Evolutionary conservation across 2,329 filamentous ascomycete genomes (phyloP).

Genomic region (Aureobasidium sp.): DNA sequence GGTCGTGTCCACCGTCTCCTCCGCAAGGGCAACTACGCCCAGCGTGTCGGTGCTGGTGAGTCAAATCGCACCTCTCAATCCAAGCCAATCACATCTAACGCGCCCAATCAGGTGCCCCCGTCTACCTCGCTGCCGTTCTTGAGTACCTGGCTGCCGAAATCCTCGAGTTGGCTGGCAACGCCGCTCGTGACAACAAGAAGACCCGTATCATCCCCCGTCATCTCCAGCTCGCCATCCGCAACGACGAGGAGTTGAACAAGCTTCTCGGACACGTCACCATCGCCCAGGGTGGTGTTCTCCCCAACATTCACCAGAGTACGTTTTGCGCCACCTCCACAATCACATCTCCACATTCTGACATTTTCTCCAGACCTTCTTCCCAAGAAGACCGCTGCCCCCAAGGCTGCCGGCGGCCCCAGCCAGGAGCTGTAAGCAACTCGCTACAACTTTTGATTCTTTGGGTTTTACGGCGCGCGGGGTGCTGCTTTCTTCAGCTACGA

Average conservation of each 20-base stretch:
- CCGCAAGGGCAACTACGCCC: slow-evolving; percentile 98
- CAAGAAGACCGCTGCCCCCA: slow-evolving; percentile 71
- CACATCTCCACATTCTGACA: slow-evolving; percentile 24
- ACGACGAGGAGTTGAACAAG: slow-evolving; percentile 99
- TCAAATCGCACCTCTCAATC: slow-evolving; percentile 17
- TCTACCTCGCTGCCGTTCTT: slow-evolving; percentile 94
- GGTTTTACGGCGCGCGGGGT: slow-evolving; percentile 16
- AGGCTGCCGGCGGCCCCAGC: slow-evolving; percentile 69
- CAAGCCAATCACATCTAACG: slow-evolving; percentile 20
- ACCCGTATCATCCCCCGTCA: slow-evolving; percentile 99
- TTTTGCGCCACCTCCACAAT: slow-evolving; percentile 22
- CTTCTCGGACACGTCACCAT: slow-evolving; percentile 93
- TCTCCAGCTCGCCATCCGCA: slow-evolving; percentile 97
- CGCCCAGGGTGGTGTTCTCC: slow-evolving; percentile 91
- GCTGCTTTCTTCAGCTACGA: slow-evolving; percentile 14
- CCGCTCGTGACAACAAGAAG: slow-evolving; percentile 99
- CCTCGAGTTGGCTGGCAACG: slow-evolving; percentile 96
- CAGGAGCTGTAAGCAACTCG: slow-evolving; percentile 72
- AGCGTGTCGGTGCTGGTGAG: slow-evolving; percentile 93
- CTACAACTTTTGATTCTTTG: slow-evolving; percentile 15
- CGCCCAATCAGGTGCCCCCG: slow-evolving; percentile 57
- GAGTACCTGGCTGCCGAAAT: slow-evolving; percentile 99
- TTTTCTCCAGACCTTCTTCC: slow-evolving; percentile 78
- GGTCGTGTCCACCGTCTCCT: slow-evolving; percentile 99
- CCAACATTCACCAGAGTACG: slow-evolving; percentile 96